Evolutionary conservation across 495 filamentous ascomycete species (phyloP), one percentile per base, ranked within the genome.

Genomic region (Aspergillus homomorphus): DNA sequence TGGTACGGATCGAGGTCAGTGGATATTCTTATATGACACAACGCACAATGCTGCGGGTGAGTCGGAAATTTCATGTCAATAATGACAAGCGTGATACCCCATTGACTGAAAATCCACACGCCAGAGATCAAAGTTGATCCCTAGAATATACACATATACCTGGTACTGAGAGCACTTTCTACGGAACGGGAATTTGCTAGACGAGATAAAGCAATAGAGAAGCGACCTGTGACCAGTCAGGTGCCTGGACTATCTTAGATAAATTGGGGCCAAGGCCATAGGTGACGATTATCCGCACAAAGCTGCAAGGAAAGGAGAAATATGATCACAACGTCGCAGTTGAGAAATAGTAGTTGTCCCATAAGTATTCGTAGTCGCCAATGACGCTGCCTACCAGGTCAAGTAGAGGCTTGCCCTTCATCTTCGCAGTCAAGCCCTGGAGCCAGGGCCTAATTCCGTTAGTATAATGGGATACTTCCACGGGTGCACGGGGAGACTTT

Each of bases 301-400:
- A 4, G 12, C 15, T 30, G 15, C 1, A 6, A 28, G 7, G 16
- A 20, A 4, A 5, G 45, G 9, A 21, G 45, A 46, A 15, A 24
- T 48, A 19, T 45, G 24, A 53, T 75, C 62, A 90, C 58, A 89
- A 63, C 0, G 87, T 90, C 22, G 87, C 83, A 12, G 86, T 89
- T 12, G 85, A 81, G 71, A 98, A 98, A 73, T 98, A 93, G 67
- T 96, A 98, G 53, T 96, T 89, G 74, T 97, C 93, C 94, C 94
- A 98, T 16, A 98, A 78, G 67, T 94, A 97, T 68, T 95, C 90
- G 65, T 98, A 98, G 67, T 98, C 95, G 69, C 96, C 92, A 55
- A 98, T 66, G 21, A 98, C 82, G 53, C 87, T 91, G 1, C 83
- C 85, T 16, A 97, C 77, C 62, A 98, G 74, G 63, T 88, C 87